These are phyloP conservation scores for Candida germanica DNA, from an alignment of 805 yeast species.

Conservation along the genomic window DNA sequence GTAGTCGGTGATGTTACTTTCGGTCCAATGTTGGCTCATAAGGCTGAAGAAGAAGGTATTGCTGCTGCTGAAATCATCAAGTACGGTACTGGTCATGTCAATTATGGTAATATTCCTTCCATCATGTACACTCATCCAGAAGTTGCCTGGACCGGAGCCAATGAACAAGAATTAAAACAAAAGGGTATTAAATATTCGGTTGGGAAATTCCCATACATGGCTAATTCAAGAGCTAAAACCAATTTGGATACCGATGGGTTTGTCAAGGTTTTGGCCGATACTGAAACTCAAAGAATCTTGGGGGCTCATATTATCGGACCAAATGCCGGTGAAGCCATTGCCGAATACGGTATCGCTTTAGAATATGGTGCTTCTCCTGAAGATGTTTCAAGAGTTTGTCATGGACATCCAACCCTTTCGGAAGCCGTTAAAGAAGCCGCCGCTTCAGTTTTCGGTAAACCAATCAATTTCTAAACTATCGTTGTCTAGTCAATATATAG, in stretches of 20 bases:
- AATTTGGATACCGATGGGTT: conserved; percentile 96
- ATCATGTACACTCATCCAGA: conserved; percentile 99
- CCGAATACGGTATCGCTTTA: conserved; percentile 94
- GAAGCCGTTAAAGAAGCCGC: conserved; percentile 99
- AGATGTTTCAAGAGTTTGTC: conserved; percentile 96
- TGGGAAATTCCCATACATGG: conserved; percentile 98
- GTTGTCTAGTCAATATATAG: no score
- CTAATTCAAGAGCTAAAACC: conserved; percentile 99
- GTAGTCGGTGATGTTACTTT: conserved; percentile 98
- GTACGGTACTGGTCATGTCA: conserved; percentile 94
- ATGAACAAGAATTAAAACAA: conserved; percentile 90
- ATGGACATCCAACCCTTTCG: conserved; percentile 96
- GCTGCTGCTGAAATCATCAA: conserved; percentile 96
- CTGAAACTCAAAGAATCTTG: conserved; percentile 92
- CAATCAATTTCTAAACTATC: conserved; percentile 78
- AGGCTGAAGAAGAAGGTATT: conserved; percentile 99
- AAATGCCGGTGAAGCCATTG: conserved; percentile 99
- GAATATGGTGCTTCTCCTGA: conserved; percentile 99
- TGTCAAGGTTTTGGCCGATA: conserved; percentile 93
- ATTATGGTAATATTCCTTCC: conserved; percentile 95
- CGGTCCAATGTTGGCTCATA: conserved; percentile 99
- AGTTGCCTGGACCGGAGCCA: conserved; percentile 99
- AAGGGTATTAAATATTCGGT: conserved; percentile 88
- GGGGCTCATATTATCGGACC: conserved; percentile 98
- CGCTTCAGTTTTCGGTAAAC: conserved; percentile 84